Conservation (phyloP, 441 rosid genomes). For the Aleurites moluccanus region DNA sequence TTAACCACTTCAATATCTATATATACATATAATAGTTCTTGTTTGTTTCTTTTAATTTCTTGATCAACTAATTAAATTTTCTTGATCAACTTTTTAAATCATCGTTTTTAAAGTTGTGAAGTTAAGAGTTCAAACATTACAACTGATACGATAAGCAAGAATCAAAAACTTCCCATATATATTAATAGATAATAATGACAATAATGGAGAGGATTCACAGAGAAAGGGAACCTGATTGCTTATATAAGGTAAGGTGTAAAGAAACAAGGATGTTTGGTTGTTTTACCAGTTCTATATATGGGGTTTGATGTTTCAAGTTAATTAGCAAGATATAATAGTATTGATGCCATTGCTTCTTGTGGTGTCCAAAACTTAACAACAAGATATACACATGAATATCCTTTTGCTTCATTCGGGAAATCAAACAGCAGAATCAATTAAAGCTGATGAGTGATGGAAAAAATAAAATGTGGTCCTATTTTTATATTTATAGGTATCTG, state of each 20-base stretch:
- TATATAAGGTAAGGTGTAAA: conserved; percentile 41
- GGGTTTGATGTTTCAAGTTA: conserved; percentile 45
- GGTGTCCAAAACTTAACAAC: conserved; percentile 38
- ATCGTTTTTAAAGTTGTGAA: no score
- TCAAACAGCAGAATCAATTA: conserved; percentile 37
- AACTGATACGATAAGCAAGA: no score
- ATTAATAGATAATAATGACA: background rate
- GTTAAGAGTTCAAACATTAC: no score
- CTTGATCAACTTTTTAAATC: background rate
- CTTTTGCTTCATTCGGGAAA: conserved; percentile 55
- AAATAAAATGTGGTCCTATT: conserved; percentile 26
- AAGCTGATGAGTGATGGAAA: conserved; percentile 32
- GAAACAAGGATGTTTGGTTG: conserved; percentile 33
- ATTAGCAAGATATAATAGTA: conserved; percentile 29
- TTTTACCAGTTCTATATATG: conserved; percentile 36
- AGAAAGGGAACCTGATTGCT: conserved; percentile 48
- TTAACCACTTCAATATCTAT: background rate
- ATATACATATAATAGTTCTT: background rate
- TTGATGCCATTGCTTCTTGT: conserved; percentile 33
- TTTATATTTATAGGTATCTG: conserved; percentile 30
- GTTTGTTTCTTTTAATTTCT: conserved; percentile 2
- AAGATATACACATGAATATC: conserved; percentile 33
- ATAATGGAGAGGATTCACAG: background rate
- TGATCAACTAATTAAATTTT: background rate
- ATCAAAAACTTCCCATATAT: no score